phyloP scores from a whole-genome alignment of 1,284 basidiomycete genomes.

The Sanghuangporus sanghuang region DNA sequence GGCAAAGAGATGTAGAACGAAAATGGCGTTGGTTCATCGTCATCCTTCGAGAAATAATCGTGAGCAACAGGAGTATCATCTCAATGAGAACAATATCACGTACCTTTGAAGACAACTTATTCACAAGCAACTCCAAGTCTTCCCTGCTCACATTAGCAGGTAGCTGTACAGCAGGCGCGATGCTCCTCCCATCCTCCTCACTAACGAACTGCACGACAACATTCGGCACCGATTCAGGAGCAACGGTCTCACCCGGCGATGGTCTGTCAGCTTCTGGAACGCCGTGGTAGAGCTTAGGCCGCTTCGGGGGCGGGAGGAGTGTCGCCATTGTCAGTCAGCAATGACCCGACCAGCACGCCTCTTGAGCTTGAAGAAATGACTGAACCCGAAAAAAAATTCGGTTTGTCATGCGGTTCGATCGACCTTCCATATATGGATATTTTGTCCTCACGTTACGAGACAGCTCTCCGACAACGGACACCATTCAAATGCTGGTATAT shows the following conservation, averaged over 20 bases:
- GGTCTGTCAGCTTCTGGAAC: constrained; percentile 53
- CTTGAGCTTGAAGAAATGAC: not conserved
- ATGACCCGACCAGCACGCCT: too few species aligned
- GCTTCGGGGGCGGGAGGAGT: constrained; percentile 79
- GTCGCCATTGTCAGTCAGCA: constrained; percentile 57
- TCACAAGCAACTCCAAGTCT: constrained; percentile 80
- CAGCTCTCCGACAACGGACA: not conserved
- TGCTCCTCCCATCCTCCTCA: constrained; percentile 72
- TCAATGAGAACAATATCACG: constrained; percentile 24
- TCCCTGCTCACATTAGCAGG: constrained; percentile 86
- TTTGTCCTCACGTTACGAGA: not conserved
- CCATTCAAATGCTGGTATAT: not conserved
- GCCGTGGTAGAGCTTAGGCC: constrained; percentile 77
- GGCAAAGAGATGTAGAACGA: constrained; percentile 80
- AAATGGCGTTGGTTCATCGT: constrained; percentile 87
- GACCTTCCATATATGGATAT: not conserved
- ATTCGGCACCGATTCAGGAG: constrained; percentile 47
- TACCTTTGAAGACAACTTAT: constrained; percentile 75
- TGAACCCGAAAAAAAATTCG: not conserved
- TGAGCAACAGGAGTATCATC: constrained; percentile 2
- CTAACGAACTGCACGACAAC: constrained; percentile 89
- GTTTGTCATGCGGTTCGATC: not conserved
- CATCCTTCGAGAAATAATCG: constrained; percentile 32
- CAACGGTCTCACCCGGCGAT: constrained; percentile 32
- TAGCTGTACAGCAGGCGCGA: constrained; percentile 84